A percentile compares a stretch with the other conserved stretches of the same genome.
These are phyloP conservation scores for Yarrowia yakushimensis DNA, from an alignment of 805 yeast species.

Conservation along the genomic window DNA sequence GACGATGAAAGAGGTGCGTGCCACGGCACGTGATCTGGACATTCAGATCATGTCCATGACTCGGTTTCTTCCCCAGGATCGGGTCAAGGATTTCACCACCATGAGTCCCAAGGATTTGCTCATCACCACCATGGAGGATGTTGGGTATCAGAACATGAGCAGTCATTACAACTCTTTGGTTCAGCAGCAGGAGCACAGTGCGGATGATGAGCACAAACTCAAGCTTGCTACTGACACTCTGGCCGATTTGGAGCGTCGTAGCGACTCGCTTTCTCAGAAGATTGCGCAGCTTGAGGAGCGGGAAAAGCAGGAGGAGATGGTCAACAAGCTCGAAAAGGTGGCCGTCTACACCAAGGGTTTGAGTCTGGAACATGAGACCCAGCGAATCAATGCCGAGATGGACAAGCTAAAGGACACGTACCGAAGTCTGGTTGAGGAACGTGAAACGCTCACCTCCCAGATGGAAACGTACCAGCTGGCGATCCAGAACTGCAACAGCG, in stretches of 20 bases:
- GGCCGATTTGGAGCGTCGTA: conserved; percentile 27
- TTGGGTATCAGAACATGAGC: conserved; percentile 58
- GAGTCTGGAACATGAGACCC: neutral
- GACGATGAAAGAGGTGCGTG: conserved; percentile 42
- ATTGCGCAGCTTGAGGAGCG: conserved; percentile 33
- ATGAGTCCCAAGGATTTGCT: conserved; percentile 71
- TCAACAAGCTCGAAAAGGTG: neutral
- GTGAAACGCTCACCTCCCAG: neutral
- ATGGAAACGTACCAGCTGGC: neutral
- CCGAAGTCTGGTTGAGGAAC: neutral
- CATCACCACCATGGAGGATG: conserved; percentile 74
- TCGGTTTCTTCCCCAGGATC: conserved; percentile 92
- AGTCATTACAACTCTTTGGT: conserved; percentile 56
- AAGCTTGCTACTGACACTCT: conserved; percentile 24
- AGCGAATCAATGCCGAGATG: neutral
- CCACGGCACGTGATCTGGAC: conserved; percentile 49
- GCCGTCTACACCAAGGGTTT: neutral
- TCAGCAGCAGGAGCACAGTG: conserved; percentile 49
- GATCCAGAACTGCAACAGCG: no score
- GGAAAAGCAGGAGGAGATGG: neutral
- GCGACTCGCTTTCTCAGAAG: conserved; percentile 32
- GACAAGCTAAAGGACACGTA: neutral
- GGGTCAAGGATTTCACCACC: conserved; percentile 88
- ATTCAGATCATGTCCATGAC: conserved; percentile 89
- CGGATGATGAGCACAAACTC: conserved; percentile 36